A percentile compares a stretch with the other conserved stretches of the same genome.
Evolutionary conservation across 2,329 filamentous ascomycete species (phyloP).

Genomic region (Onygenales sp.): DNA sequence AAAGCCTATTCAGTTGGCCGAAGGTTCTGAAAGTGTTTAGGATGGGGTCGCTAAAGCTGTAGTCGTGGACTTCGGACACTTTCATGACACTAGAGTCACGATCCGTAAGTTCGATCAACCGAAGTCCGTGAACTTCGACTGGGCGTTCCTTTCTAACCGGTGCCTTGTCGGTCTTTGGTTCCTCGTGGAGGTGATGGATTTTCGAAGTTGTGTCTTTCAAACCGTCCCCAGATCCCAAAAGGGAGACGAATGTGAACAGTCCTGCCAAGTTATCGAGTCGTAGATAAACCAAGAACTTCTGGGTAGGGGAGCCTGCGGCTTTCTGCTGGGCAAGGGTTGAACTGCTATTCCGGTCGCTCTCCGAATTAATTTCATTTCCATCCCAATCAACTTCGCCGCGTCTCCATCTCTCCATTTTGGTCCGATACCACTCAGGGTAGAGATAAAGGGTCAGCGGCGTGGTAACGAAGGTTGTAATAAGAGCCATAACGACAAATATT

Average conservation of each 20-base stretch:
- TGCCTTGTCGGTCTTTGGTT: slow-evolving; percentile 11
- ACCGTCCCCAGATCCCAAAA: slow-evolving; percentile 54
- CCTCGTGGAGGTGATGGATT: slow-evolving; percentile 25
- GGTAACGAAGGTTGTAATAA: slow-evolving; percentile 75
- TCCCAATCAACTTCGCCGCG: slow-evolving; percentile 89
- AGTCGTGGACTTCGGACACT: slow-evolving; percentile 71
- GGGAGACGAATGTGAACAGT: slow-evolving; percentile 69
- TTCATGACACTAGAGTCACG: slow-evolving; percentile 94
- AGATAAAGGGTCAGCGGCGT: slow-evolving; percentile 64
- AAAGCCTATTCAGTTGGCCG: slow-evolving; percentile 71
- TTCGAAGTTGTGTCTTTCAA: slow-evolving; percentile 22
- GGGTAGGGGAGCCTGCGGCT: slow-evolving; percentile 43
- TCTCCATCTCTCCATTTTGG: slow-evolving; percentile 64
- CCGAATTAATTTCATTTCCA: slow-evolving; percentile 41
- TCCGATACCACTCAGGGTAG: slow-evolving; percentile 69
- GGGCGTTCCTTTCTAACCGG: slow-evolving; percentile 24
- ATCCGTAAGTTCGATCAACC: slow-evolving; percentile 78
- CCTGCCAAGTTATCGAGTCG: slow-evolving; percentile 76
- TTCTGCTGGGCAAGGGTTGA: slow-evolving; percentile 39
- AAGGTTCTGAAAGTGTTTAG: slow-evolving; percentile 88
- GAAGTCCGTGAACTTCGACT: slow-evolving; percentile 72
- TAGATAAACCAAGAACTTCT: slow-evolving; percentile 67
- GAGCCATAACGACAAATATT: slow-evolving; percentile 89
- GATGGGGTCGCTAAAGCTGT: slow-evolving; percentile 65
- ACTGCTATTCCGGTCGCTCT: slow-evolving; percentile 36